Percentiles rank a stretch among this genome's conserved stretches.
phyloP scores from a whole-genome alignment of 371 early-diverging fungal species.

The Actinomucor elegans region DNA sequence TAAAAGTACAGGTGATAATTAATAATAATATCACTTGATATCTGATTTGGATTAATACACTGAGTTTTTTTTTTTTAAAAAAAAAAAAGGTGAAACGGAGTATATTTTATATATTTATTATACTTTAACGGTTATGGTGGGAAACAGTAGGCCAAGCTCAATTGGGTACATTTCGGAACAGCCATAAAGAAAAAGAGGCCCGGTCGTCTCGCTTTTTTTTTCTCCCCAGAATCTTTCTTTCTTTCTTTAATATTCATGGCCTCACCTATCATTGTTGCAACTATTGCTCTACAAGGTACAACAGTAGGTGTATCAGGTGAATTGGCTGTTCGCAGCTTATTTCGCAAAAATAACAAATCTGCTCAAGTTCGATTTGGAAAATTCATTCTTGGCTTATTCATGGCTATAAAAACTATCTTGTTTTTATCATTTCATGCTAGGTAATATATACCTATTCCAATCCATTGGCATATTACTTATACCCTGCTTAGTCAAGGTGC shows the following conservation, averaged over 20 bases:
- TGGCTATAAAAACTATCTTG: conserved; percentile 19
- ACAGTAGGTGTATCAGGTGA: conserved; percentile 17
- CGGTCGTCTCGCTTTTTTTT: not conserved
- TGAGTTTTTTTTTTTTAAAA: too few relatives aligned
- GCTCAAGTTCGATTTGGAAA: conserved; percentile 11
- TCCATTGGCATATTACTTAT: not conserved
- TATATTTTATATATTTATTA: too few relatives aligned
- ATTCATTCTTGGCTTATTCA: conserved; percentile 19
- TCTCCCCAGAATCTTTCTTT: not conserved
- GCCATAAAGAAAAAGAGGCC: too few relatives aligned
- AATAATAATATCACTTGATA: too few relatives aligned
- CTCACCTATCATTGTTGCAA: conserved; percentile 14
- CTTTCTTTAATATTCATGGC: conserved; percentile 12
- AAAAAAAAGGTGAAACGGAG: too few relatives aligned
- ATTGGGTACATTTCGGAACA: too few relatives aligned
- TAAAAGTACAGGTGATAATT: too few relatives aligned
- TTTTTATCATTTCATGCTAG: conserved; percentile 21
- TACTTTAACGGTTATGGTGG: too few relatives aligned
- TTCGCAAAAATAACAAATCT: conserved; percentile 13
- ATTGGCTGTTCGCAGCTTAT: conserved; percentile 17
- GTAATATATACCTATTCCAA: not conserved
- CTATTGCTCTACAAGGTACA: conserved; percentile 26
- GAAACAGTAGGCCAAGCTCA: too few relatives aligned
- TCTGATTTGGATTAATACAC: too few relatives aligned
- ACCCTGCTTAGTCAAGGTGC: conserved; percentile 2